phyloP scores from a whole-genome alignment of 306 rosid species.

The Quercus glauca region DNA sequence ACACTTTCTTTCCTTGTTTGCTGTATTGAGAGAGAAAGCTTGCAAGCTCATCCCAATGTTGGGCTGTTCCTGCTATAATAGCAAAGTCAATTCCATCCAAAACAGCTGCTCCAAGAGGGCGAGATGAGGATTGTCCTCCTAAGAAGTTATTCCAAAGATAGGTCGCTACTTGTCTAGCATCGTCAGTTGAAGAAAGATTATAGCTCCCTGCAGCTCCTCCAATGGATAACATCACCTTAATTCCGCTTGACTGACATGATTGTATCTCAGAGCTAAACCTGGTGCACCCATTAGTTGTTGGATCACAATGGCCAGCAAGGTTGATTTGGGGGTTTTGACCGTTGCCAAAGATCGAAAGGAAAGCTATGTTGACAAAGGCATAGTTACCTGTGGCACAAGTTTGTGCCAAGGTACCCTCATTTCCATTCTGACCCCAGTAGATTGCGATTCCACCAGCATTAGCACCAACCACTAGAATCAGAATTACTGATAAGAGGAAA shows the following conservation, averaged over 20 bases:
- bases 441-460: constrained; percentile 26
- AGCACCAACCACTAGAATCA: constrained; percentile 5
- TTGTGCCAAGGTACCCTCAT: constrained; percentile 39
- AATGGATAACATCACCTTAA: constrained; percentile 52
- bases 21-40: constrained; percentile 35
- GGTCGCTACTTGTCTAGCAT: constrained; percentile 43
- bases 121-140: constrained; percentile 46
- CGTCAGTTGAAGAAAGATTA: constrained; percentile 39
- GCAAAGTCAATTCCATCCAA: constrained; percentile 67
- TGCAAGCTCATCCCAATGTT: constrained; percentile 54
- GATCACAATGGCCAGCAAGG: constrained; percentile 49
- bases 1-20: constrained; percentile 40
- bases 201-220: constrained; percentile 57
- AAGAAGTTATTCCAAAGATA: constrained; percentile 62
- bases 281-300: constrained; percentile 36
- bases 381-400: constrained; percentile 50
- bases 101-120: constrained; percentile 49
- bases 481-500: constrained; percentile 13
- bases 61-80: constrained; percentile 52
- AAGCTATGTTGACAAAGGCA: constrained; percentile 40
- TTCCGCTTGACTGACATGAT: constrained; percentile 39
- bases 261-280: constrained; percentile 36
- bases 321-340: constrained; percentile 43
- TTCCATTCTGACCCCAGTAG: constrained; percentile 55
- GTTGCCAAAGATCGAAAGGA: constrained; percentile 45